phyloP scores from a whole-genome alignment of 768 basidiomycete genomes.

The Rhodotorula diobovata region DNA sequence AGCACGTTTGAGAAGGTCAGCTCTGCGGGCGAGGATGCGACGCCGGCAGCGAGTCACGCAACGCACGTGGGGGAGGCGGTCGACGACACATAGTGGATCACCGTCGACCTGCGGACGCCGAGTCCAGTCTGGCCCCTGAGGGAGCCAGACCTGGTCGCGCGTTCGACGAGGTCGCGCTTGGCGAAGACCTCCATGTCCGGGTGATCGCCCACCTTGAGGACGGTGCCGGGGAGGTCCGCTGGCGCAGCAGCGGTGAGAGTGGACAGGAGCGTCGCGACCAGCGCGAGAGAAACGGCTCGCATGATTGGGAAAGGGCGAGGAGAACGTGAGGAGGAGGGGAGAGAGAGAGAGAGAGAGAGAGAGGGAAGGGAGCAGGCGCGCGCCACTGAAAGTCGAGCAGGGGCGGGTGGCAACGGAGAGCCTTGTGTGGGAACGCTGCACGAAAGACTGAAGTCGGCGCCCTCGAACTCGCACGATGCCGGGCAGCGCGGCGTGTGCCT shows the following conservation, averaged over 20 bases:
- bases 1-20: neutral
- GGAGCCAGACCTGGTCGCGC: neutral
- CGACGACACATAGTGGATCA: neutral
- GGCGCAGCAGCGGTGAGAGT: neutral
- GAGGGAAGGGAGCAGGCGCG: neutral
- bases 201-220: slow-evolving; percentile 8
- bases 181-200: neutral
- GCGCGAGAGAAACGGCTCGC: neutral
- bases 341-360: too few species aligned
- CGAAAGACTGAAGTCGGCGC: neutral
- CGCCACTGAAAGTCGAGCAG: neutral
- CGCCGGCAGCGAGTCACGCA: neutral
- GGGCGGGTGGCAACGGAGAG: neutral
- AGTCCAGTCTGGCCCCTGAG: too few species aligned
- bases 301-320: neutral
- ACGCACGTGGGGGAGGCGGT: neutral
- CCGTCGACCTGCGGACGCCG: too few species aligned
- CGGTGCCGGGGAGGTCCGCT: neutral
- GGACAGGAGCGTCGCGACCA: neutral
- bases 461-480: neutral
- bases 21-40: neutral
- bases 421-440: neutral
- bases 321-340: neutral
- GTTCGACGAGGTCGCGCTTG: neutral
- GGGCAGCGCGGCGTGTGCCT: neutral